A percentile compares a stretch with the other conserved stretches of the same genome.
These are phyloP conservation scores for Talaromyces liani DNA, from an alignment of 495 filamentous ascomycete genomes.

Conservation along the genomic window DNA sequence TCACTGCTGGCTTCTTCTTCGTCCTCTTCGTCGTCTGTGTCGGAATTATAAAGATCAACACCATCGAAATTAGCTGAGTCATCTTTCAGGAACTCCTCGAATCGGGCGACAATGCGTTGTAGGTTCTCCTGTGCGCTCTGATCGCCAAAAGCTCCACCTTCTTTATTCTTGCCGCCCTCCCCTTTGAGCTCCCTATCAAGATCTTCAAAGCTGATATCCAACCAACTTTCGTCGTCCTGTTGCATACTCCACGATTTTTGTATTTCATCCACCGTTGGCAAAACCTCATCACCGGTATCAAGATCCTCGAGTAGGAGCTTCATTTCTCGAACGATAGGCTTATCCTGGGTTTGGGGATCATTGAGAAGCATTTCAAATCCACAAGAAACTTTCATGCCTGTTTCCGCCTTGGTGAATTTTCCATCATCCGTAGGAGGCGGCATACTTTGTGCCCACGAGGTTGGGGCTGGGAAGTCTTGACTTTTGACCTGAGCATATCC, in stretches of 20 bases:
- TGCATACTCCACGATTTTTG: constrained; percentile 49
- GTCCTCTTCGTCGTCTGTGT: constrained; percentile 50
- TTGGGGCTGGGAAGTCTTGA: constrained; percentile 73
- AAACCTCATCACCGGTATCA: constrained; percentile 44
- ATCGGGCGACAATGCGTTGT: constrained; percentile 80
- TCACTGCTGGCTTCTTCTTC: constrained; percentile 46
- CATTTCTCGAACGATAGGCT: constrained; percentile 61
- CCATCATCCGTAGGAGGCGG: constrained; percentile 26
- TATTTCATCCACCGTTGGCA: constrained; percentile 73
- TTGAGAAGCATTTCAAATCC: constrained; percentile 85
- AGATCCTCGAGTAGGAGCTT: constrained; percentile 68
- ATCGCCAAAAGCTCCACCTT: constrained; percentile 62
- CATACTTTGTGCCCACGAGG: constrained; percentile 46
- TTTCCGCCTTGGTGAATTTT: constrained; percentile 47
- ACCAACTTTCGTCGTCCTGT: constrained; percentile 84
- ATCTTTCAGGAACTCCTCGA: constrained; percentile 89
- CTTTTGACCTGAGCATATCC: constrained; percentile 86
- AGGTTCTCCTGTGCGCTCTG: constrained; percentile 71
- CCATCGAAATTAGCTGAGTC: constrained; percentile 73
- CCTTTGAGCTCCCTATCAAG: constrained; percentile 76
- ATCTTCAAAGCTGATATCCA: constrained; percentile 84
- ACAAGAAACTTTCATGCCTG: constrained; percentile 83
- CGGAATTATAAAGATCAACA: constrained; percentile 64
- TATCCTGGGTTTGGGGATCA: constrained; percentile 57
- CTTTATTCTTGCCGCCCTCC: constrained; percentile 14